Evolutionary conservation across 257 asterid genomes (phyloP), one percentile per base, ranked within the genome.

Genomic region (Haberlea rhodopensis): DNA sequence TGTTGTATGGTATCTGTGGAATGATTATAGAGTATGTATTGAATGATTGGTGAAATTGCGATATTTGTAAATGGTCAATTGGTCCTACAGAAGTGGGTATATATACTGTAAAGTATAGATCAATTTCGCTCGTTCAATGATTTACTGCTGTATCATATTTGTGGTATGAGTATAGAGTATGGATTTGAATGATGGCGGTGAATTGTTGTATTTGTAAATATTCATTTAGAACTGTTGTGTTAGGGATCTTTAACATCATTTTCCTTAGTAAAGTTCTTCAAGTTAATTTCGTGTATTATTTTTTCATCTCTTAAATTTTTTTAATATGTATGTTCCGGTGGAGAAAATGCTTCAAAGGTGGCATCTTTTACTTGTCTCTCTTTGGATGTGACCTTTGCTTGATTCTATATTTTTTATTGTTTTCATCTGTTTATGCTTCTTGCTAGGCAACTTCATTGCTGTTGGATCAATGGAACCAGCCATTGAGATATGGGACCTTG

Each of bases 401-500:
- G 62, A 32, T 67, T 53, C 32, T 6, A 27, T 54, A 57, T 63
- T 62, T 9, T 28, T 25, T 51, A 32, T 34, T 55, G 59, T 68
- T 63, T 61, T 63, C 52, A 25, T 69, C 7, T 28, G 20, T 32
- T 71, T 27, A 40, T 67, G 27, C 62, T 62, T 73, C 48, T 67
- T 66, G 37, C 63, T 65, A 87, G 97, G 99, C 40, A 94, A 94
- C 81, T 90, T 90, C 72, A 57, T 94, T 21, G 96, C 88, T 67
- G 94, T 94, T 62, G 99, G 96, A 58, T 85, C 95, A 51, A 87
- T 90, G 96, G 95, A 90, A 25, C 97, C 96, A 18, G 75, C 90
- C 52, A 94, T 90, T 34, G 95, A 94, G 74, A 87, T 94, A 76
- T 94, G 97, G 97, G 96, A 94, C 79, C 97, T 94, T 67, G 97